Percentiles rank a stretch among this genome's conserved stretches.
Conservation (phyloP, 306 rosid species). For the Vachellia collinsii region DNA sequence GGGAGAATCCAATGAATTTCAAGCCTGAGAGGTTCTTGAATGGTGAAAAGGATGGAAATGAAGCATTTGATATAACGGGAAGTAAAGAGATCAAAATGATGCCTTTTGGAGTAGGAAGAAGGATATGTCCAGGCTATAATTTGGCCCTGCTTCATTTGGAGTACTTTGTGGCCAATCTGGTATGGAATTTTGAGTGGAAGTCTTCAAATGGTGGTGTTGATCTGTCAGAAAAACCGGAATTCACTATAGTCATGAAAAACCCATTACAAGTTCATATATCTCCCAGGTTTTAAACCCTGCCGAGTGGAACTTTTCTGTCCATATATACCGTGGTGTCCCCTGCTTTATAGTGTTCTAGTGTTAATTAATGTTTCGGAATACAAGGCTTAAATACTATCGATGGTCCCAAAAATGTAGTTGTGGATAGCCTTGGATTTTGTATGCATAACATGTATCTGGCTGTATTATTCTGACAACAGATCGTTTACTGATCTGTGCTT, state of each 20-base stretch:
- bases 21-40: conserved; percentile 14
- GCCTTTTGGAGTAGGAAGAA: conserved; percentile 13
- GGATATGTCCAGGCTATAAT: background rate
- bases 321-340: background rate
- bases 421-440: background rate
- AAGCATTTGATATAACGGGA: conserved; percentile 8
- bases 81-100: conserved; percentile 11
- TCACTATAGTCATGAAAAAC: background rate
- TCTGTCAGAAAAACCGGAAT: background rate
- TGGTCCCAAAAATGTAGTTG: background rate
- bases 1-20: conserved; percentile 17
- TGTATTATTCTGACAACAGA: background rate
- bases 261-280: background rate
- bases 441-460: background rate
- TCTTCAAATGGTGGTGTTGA: background rate
- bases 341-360: background rate
- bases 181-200: conserved; percentile 14
- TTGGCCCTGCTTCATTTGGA: conserved; percentile 13
- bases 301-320: background rate
- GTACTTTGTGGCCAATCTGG: background rate
- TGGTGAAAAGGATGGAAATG: background rate
- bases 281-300: background rate
- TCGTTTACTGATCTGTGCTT: background rate
- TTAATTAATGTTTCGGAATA: background rate
- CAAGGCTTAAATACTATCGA: background rate